Conservation (phyloP, 306 rosid genomes). For the Cyamopsis tetragonoloba region DNA sequence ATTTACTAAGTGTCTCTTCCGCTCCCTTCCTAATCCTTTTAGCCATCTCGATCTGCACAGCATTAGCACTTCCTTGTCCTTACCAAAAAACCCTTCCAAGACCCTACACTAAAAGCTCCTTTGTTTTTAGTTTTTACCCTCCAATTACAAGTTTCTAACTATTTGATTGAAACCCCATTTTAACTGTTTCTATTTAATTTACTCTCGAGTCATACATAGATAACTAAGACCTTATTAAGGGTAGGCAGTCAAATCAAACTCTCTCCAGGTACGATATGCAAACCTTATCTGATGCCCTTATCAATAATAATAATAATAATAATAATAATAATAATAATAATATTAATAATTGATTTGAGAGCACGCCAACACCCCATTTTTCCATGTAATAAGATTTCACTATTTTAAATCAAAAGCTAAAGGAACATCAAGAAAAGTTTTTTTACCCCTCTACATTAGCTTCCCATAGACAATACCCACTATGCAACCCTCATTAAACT, state of each 20-base stretch:
- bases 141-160: too few relatives aligned
- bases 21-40: too few relatives aligned
- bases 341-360: background rate
- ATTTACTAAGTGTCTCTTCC: too few relatives aligned
- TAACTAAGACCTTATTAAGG: background rate
- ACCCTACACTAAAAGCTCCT: background rate
- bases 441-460: background rate
- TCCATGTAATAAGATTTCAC: background rate
- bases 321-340: too few relatives aligned
- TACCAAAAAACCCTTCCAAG: background rate
- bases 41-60: too few relatives aligned
- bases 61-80: background rate
- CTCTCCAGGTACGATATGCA: background rate
- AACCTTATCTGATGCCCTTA: background rate
- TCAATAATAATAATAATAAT: too few relatives aligned
- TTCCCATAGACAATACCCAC: background rate
- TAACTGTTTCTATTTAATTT: background rate
- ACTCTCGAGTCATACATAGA: background rate
- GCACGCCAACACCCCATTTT: background rate
- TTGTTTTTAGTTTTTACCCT: background rate
- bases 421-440: background rate
- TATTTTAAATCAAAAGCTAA: background rate
- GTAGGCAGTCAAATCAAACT: background rate
- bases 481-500: background rate
- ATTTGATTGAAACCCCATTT: background rate